Evolutionary conservation across 805 yeast species (phyloP), one percentile per base, ranked within the genome.

Genomic region (Lipomyces yamadae): DNA sequence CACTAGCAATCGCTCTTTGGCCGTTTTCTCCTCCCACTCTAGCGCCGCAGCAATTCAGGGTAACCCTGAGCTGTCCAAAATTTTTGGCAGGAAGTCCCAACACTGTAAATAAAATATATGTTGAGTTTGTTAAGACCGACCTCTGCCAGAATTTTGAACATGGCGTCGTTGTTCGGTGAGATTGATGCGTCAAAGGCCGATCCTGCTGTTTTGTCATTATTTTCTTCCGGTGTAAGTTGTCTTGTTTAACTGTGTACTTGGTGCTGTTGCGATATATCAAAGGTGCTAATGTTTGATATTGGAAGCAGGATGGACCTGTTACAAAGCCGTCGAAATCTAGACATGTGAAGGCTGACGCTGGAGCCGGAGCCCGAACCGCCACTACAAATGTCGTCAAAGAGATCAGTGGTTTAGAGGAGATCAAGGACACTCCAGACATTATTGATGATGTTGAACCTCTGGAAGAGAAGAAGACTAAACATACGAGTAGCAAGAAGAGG

Each of bases 401-500:
- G 18, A 15, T 4, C 8, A 61, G 11, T 58, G 56, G 11, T 29
- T n/a, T 13, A n/a, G 10, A 58, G 18, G 63, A 29, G 63, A 8
- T 24, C 39, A 13, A 18, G 5, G 52, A 45, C 10, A 64, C 45
- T 29, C 35, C 42, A 50, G 70, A 64, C 15, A 24, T 24, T 24
- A 24, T 24, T 24, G 57, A 24, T 3, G 64, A 63, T 30, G 52
- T 63, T 56, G 62, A 29, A 2, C 29, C 30, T 55, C 56, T 66
- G 58, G 55, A 57, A 58, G 48, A 63, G 53, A 61, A 58, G 24
- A 60, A 64, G 24, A 64, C 50, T 34, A 62, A 61, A 8, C 67
- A 56, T 11, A 69, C 62, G 54, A 63, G 58, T 30, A 67, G 57
- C 24, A 59, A 66, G 65, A 68, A 64, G 37, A 58, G 63, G 29